phyloP scores from a whole-genome alignment of 495 filamentous ascomycete species.

The Evernia prunastri region DNA sequence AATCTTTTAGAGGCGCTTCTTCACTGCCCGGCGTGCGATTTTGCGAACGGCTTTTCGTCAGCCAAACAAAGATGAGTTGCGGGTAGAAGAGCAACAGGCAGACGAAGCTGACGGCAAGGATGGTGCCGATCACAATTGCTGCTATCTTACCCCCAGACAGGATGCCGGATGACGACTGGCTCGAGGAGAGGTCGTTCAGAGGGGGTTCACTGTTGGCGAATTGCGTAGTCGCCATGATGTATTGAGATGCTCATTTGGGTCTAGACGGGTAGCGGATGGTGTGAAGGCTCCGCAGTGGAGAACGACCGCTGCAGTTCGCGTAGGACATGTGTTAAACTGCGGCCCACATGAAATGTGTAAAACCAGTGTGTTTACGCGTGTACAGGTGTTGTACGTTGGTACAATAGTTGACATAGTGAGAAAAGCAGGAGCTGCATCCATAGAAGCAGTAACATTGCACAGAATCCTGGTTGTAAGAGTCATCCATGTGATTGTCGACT shows the following conservation, averaged over 20 bases:
- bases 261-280: background rate
- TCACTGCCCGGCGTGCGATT: background rate
- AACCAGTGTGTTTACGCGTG: background rate
- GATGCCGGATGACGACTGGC: background rate
- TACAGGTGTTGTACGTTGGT: background rate
- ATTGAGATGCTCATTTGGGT: background rate
- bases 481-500: background rate
- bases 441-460: background rate
- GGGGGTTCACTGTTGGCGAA: background rate
- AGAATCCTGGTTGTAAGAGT: no score
- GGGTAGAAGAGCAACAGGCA: background rate
- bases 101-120: background rate
- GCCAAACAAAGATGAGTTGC: background rate
- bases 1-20: background rate
- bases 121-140: background rate
- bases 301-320: background rate
- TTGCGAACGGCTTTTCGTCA: background rate
- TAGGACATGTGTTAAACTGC: background rate
- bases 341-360: background rate
- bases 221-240: background rate
- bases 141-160: background rate
- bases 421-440: background rate
- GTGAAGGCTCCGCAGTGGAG: background rate
- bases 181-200: background rate
- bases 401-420: background rate